Base-by-base conservation (phyloP, 352 stramenopile species). In the Phytophthora pini region DNA sequence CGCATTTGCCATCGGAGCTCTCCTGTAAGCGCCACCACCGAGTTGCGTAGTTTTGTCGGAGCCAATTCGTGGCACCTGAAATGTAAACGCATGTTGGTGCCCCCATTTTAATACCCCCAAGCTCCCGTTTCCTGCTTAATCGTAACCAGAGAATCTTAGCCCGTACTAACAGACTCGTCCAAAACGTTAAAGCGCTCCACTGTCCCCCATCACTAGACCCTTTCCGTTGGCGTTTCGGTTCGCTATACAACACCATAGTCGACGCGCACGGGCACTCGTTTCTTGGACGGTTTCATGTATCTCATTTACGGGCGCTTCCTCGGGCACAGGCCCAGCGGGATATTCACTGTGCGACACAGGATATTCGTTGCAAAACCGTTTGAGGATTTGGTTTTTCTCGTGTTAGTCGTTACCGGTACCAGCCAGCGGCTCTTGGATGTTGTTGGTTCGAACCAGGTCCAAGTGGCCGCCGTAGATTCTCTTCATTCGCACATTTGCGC, bases 401-500 rank as follows among this genome's bases (percentile, higher is more conserved):
- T 29, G 36, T 40, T 53, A 50, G 63, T 72, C 63, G 31, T 36
- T 36, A 13, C 31, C 31, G 9, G 9, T 32, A 10, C 29, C 29
- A 32, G 5, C 31, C 9, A 36, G 31, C 31, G 31, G 31, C 31
- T 36, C 31, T 36, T 36, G 31, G 31, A 36, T 36, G 31, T 36
- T 36, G 31, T 36, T 36, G 31, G 31, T 36, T 36, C 31, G 1
- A 36, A 36, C 31, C 31, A 12, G 10, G 38, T 26, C 31, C 31
- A 12, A 36, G 38, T 26, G 13, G 3, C 10, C 4, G 32, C 5
- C 17, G 29, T 11, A 15, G 36, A 2, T 52, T 26, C 56, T 48
- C 7, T n/a, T 74, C 70, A 77, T 77, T 77, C 65, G 46, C 53
- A 65, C 56, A 74, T 77, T 74, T 71, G 61, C 70, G 8, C 56